These are phyloP conservation scores for Miscanthus lutarioriparius DNA, from an alignment of 176 grass and related monocot genomes.

Conservation along the genomic window DNA sequence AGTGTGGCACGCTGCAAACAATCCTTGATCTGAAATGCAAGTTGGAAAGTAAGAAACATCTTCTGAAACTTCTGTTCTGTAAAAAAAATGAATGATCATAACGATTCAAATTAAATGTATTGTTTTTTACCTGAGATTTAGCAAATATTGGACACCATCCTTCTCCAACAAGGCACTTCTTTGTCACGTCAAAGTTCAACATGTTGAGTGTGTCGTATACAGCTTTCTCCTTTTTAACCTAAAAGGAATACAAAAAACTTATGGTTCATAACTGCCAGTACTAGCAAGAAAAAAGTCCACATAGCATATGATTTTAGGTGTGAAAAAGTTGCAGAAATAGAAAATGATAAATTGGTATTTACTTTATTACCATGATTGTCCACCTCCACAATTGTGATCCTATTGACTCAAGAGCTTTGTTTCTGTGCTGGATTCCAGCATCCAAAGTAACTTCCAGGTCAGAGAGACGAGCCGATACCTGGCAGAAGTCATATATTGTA, in stretches of 20 bases:
- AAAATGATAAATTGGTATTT: constrained; percentile 28
- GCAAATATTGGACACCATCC: constrained; percentile 99
- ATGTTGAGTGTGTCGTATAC: constrained; percentile 98
- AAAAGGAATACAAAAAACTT: constrained; percentile 35
- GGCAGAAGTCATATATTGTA: constrained; percentile 33
- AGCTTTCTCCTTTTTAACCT: constrained; percentile 99
- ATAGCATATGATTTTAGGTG: neutral
- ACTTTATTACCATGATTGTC: constrained; percentile 90
- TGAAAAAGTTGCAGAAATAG: neutral
- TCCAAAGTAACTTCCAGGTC: constrained; percentile 93
- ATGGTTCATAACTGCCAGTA: constrained; percentile 14
- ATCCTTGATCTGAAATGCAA: constrained; percentile 76
- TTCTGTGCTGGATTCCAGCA: constrained; percentile 94
- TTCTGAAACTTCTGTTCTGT: constrained; percentile 5
- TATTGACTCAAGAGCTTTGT: constrained; percentile 88
- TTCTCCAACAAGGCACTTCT: constrained; percentile 99
- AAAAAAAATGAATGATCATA: neutral
- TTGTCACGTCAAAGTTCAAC: constrained; percentile 99
- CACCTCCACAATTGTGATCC: constrained; percentile 92
- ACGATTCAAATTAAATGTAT: constrained; percentile 36
- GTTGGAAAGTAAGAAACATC: constrained; percentile 31
- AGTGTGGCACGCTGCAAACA: constrained; percentile 84
- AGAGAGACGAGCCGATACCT: constrained; percentile 84
- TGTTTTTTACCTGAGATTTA: constrained; percentile 76
- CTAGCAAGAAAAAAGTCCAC: neutral